These are phyloP conservation scores for Linnemannia exigua DNA, from an alignment of 192 early-diverging fungal genomes.

Conservation along the genomic window DNA sequence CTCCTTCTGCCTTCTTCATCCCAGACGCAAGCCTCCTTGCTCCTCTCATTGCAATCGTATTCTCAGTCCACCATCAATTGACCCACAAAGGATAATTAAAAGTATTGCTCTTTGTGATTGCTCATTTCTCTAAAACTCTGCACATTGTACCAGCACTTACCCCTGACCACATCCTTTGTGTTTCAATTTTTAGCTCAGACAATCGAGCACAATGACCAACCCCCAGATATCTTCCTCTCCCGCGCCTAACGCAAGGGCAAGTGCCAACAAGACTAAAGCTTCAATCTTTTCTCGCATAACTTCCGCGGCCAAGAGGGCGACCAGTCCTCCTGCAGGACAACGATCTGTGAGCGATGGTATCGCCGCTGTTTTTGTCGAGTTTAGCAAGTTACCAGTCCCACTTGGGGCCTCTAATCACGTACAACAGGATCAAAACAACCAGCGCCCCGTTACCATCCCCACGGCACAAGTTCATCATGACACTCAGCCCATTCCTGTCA, in stretches of 20 bases:
- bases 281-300: background rate
- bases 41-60: too few species aligned
- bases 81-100: too few species aligned
- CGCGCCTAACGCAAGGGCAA: background rate
- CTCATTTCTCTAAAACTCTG: too few species aligned
- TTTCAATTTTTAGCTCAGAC: background rate
- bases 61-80: too few species aligned
- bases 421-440: background rate
- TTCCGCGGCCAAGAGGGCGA: background rate
- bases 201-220: background rate
- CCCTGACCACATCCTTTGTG: background rate
- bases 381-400: background rate
- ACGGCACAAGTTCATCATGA: too few species aligned
- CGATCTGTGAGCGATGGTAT: background rate
- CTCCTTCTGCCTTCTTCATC: too few species aligned
- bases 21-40: too few species aligned
- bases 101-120: too few species aligned
- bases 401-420: background rate
- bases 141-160: background rate
- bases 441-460: background rate
- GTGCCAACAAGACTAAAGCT: background rate
- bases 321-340: background rate
- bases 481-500: too few species aligned
- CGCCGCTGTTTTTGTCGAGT: background rate
- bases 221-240: background rate